Evolutionary conservation across 2,329 filamentous ascomycete genomes (phyloP).

Genomic region (Setomelanomma holmii): DNA sequence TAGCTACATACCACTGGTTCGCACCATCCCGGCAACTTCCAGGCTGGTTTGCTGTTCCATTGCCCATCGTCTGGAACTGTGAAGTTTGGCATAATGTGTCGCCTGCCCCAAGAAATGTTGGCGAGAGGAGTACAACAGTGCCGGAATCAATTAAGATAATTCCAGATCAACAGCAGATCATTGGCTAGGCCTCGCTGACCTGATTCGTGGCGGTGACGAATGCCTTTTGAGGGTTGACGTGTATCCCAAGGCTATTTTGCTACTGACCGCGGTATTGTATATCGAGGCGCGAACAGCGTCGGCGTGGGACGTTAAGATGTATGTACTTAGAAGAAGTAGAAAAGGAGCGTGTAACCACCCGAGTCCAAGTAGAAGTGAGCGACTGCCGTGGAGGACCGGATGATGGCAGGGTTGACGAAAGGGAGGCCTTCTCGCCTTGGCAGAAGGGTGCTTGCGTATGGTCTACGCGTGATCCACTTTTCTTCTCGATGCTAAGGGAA

Average conservation of each 20-base stretch:
- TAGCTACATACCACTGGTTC: slow-evolving; percentile 47
- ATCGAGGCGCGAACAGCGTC: not conserved
- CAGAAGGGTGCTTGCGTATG: not conserved
- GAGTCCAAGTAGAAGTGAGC: not conserved
- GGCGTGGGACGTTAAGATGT: not conserved
- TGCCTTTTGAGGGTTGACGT: not conserved
- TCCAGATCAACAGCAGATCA: not conserved
- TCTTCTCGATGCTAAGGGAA: not conserved
- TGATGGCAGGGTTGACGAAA: not conserved
- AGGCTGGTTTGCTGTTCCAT: slow-evolving; percentile 52
- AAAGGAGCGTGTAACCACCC: not conserved
- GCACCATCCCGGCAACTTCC: slow-evolving; percentile 52
- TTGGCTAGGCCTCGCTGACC: not conserved
- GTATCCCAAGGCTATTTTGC: not conserved
- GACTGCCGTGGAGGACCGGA: not conserved
- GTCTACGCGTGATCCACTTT: slow-evolving; percentile 10
- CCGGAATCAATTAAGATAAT: not conserved
- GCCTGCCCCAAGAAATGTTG: not conserved
- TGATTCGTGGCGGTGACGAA: not conserved
- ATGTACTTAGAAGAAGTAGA: not conserved
- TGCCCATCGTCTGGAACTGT: slow-evolving; percentile 22
- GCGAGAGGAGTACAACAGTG: not conserved
- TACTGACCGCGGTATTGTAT: not conserved
- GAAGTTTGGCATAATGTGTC: slow-evolving; percentile 18
- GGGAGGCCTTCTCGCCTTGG: slow-evolving; percentile 4